Conservation (phyloP, 73 alveolate genomes). For the Paramecium octaurelia region DNA sequence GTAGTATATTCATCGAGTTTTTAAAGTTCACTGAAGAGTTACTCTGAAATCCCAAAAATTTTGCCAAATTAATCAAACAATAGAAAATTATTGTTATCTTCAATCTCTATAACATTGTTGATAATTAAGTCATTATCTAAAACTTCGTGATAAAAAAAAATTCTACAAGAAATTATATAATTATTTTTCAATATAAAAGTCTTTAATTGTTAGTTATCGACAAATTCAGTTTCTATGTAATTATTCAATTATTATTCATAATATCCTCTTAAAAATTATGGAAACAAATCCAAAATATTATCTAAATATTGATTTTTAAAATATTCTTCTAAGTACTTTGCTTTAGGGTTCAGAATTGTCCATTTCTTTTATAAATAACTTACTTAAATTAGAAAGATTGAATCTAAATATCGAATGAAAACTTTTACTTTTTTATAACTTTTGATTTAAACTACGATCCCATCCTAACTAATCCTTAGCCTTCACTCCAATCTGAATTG, state of each 20-base stretch:
- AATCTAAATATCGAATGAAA: not conserved
- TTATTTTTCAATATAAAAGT: not conserved
- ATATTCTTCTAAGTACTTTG: not conserved
- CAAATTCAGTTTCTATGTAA: not conserved
- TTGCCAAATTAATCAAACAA: not conserved
- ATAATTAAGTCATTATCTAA: not conserved
- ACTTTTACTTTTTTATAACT: not conserved
- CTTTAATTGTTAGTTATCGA: not conserved
- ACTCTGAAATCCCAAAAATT: not conserved
- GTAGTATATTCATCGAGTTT: not conserved
- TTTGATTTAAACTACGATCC: not conserved
- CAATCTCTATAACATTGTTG: not conserved
- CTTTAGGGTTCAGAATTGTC: not conserved
- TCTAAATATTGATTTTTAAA: not conserved
- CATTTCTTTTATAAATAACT: not conserved
- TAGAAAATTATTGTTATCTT: not conserved
- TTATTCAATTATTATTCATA: not conserved
- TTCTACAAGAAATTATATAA: not conserved
- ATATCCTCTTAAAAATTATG: not conserved
- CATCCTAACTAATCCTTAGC: not conserved
- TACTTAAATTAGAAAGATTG: not conserved
- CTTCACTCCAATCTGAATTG: not conserved
- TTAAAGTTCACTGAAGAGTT: not conserved
- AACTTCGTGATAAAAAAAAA: not conserved
- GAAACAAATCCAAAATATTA: not conserved